Conservation (phyloP, 257 asterid genomes). For the Paulownia fortunei region DNA sequence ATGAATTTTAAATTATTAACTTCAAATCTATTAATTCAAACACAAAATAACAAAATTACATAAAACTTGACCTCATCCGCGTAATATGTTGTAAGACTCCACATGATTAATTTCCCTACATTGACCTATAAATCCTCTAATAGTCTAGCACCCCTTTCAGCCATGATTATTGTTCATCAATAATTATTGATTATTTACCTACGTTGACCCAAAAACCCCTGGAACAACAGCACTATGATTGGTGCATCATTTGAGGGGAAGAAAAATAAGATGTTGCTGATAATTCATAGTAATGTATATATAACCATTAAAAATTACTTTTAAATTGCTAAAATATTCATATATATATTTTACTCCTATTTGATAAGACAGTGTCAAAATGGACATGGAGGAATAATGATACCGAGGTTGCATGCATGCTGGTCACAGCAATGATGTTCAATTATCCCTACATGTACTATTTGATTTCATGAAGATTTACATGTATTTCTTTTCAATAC, state of each 20-base stretch:
- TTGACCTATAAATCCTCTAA: background rate
- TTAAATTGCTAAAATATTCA: no score
- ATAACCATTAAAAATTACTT: no score
- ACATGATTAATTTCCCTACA: background rate
- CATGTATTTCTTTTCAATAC: background rate
- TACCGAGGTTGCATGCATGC: background rate
- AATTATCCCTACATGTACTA: slow-evolving; percentile 5
- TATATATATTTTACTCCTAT: no score
- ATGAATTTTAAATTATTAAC: no score
- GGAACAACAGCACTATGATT: background rate
- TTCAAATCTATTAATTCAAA: no score
- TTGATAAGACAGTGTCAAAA: background rate
- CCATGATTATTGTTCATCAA: background rate
- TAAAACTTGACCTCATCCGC: background rate
- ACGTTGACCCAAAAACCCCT: background rate
- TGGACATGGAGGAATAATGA: background rate
- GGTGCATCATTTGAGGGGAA: background rate
- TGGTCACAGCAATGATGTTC: background rate
- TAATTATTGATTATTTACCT: background rate
- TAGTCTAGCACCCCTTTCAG: no score
- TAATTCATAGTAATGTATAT: no score
- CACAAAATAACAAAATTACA: no score
- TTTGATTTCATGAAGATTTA: slow-evolving; percentile 19
- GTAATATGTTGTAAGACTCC: background rate
- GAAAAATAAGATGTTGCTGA: background rate